Conservation (phyloP, 441 rosid species). For the Brassica balearica region DNA sequence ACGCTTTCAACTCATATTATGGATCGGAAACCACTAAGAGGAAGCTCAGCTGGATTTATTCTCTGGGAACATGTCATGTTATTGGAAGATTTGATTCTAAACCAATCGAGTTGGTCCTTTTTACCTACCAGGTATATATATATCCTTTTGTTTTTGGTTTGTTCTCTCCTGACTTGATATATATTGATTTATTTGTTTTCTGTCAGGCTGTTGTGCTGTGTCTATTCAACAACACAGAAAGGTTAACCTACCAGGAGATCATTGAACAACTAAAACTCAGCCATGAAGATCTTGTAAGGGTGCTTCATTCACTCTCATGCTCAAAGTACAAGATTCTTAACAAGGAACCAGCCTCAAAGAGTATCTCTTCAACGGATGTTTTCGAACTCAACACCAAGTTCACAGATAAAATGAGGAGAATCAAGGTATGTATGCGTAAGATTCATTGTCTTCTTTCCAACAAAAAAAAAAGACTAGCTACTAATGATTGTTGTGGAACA, state of each 20-base stretch:
- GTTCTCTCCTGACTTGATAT: no score
- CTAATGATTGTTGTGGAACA: not conserved
- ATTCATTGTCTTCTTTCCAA: no score
- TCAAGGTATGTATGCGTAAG: constrained; percentile 49
- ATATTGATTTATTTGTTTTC: no score
- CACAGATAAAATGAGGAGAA: constrained; percentile 79
- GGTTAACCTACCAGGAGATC: constrained; percentile 74
- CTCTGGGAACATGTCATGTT: constrained; percentile 79
- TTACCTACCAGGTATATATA: constrained; percentile 62
- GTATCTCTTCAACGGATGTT: constrained; percentile 54
- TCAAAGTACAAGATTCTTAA: constrained; percentile 81
- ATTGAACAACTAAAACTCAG: constrained; percentile 73
- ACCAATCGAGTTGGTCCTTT: constrained; percentile 36
- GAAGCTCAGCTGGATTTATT: constrained; percentile 86
- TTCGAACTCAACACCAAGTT: constrained; percentile 82
- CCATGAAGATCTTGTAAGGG: constrained; percentile 72
- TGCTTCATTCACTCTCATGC: constrained; percentile 86
- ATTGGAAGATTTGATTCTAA: constrained; percentile 69
- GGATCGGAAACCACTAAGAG: constrained; percentile 67
- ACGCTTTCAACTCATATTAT: constrained; percentile 74
- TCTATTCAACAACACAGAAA: constrained; percentile 68
- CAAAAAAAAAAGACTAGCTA: not conserved
- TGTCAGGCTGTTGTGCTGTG: constrained; percentile 60
- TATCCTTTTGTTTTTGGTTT: no score
- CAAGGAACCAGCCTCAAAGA: constrained; percentile 73